phyloP scores from a whole-genome alignment of 2,329 filamentous ascomycete genomes.

The Sodiomyces alkalinus region DNA sequence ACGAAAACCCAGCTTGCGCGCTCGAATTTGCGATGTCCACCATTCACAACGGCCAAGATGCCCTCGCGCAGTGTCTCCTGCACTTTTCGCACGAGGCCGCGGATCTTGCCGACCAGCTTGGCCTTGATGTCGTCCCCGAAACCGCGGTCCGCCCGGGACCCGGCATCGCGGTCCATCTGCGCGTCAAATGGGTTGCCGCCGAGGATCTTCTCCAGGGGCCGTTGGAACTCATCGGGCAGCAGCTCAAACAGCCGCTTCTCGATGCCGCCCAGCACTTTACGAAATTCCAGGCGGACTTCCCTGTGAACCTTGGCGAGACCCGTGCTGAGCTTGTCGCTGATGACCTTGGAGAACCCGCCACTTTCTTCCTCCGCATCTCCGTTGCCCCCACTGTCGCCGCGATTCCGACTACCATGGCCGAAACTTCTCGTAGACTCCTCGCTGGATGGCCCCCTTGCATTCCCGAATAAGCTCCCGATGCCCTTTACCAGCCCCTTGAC shows the following conservation, averaged over 20 bases:
- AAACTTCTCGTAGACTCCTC: constrained; percentile 17
- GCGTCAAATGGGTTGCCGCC: constrained; percentile 30
- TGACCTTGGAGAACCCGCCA: constrained; percentile 26
- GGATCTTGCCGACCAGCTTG: constrained; percentile 28
- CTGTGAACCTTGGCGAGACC: constrained; percentile 27
- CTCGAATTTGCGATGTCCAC: constrained; percentile 31
- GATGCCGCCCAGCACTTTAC: constrained; percentile 24
- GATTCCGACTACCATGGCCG: constrained; percentile 11
- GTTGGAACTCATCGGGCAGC: constrained; percentile 25
- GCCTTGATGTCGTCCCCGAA: constrained; percentile 27
- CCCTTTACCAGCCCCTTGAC: constrained; percentile 29
- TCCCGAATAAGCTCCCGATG: constrained; percentile 23
- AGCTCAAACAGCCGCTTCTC: constrained; percentile 30
- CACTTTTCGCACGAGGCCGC: constrained; percentile 25
- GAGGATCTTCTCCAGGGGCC: constrained; percentile 28
- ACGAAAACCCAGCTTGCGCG: constrained; percentile 29
- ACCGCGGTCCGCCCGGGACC: constrained; percentile 17
- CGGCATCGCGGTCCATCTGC: constrained; percentile 22
- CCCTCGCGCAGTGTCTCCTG: constrained; percentile 28
- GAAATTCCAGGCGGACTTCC: constrained; percentile 29
- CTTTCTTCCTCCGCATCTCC: constrained; percentile 13
- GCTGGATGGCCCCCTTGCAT: constrained; percentile 15
- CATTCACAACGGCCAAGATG: constrained; percentile 27
- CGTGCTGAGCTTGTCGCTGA: constrained; percentile 29
- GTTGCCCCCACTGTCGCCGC: constrained; percentile 8